A percentile compares a stretch with the other conserved stretches of the same genome.
phyloP scores from a whole-genome alignment of 768 basidiomycete genomes.

The Tricholomella constricta region DNA sequence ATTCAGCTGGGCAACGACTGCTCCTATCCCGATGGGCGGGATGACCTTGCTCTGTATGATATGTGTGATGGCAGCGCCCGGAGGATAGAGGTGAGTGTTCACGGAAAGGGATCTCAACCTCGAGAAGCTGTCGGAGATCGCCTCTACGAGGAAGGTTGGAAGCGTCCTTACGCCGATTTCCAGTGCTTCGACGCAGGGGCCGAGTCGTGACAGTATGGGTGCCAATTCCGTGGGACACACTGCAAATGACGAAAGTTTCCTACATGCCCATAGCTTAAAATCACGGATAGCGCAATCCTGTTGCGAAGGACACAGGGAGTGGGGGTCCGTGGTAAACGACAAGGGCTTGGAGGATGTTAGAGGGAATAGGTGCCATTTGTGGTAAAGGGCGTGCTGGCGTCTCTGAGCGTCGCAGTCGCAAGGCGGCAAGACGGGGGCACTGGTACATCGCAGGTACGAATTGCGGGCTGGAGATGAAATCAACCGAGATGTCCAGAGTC shows the following conservation, averaged over 20 bases:
- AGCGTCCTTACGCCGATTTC: slow-evolving; percentile 20
- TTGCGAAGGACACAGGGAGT: slow-evolving; percentile 14
- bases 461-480: slow-evolving; percentile 12
- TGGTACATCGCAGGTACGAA: slow-evolving; percentile 18
- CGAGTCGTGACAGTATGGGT: slow-evolving; percentile 16
- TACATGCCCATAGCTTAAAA: slow-evolving; percentile 22
- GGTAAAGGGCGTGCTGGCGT: slow-evolving; percentile 2
- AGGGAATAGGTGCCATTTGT: slow-evolving; percentile 10
- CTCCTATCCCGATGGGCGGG: slow-evolving; percentile 1
- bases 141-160: slow-evolving; percentile 15
- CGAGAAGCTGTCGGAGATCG: slow-evolving; percentile 14
- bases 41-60: neutral
- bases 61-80: slow-evolving; percentile 14
- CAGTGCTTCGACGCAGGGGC: slow-evolving; percentile 4
- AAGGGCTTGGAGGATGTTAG: slow-evolving; percentile 14
- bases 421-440: slow-evolving; percentile 15
- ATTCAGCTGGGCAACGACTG: neutral
- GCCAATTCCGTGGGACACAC: slow-evolving; percentile 11
- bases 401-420: slow-evolving; percentile 19
- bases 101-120: slow-evolving; percentile 16
- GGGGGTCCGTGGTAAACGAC: slow-evolving; percentile 21
- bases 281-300: slow-evolving; percentile 11
- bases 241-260: slow-evolving; percentile 15
- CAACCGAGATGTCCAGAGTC: slow-evolving; percentile 18
- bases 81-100: slow-evolving; percentile 23